Evolutionary conservation across 352 stramenopile species (phyloP).

Genomic region (Phytophthora pinifolia): DNA sequence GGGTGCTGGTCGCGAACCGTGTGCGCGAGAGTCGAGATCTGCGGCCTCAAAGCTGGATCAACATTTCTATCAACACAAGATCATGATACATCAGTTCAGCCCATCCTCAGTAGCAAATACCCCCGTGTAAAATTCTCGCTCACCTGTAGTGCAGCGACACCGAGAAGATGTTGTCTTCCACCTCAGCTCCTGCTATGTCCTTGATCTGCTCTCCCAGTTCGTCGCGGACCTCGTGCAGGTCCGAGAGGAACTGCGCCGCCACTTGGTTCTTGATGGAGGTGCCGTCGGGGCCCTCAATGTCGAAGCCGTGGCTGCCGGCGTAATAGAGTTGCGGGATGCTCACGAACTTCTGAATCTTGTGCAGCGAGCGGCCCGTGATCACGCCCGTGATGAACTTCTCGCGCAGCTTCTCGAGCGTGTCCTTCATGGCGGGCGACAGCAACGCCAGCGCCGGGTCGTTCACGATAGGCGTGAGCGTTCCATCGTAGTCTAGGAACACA

Average conservation of each 20-base stretch:
- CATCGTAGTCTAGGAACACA: slow-evolving; percentile 90
- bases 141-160: slow-evolving; percentile 90
- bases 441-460: slow-evolving; percentile 79
- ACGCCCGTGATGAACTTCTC: slow-evolving; percentile 85
- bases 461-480: slow-evolving; percentile 90
- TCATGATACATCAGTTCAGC: slow-evolving; percentile 1
- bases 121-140: neutral
- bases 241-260: slow-evolving; percentile 66
- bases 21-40: slow-evolving; percentile 52
- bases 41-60: slow-evolving; percentile 31
- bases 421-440: slow-evolving; percentile 64
- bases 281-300: slow-evolving; percentile 81
- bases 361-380: slow-evolving; percentile 83
- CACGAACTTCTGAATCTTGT: slow-evolving; percentile 90
- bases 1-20: slow-evolving; percentile 44
- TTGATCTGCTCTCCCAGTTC: slow-evolving; percentile 43
- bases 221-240: slow-evolving; percentile 65
- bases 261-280: slow-evolving; percentile 87
- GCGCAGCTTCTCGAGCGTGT: slow-evolving; percentile 75
- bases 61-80: slow-evolving; percentile 52
- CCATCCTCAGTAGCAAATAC: neutral
- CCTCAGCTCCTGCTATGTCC: slow-evolving; percentile 57
- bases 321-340: slow-evolving; percentile 89
- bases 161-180: slow-evolving; percentile 91
- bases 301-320: slow-evolving; percentile 89